Base-by-base conservation (phyloP, 306 rosid species). In the Trifolium repens region DNA sequence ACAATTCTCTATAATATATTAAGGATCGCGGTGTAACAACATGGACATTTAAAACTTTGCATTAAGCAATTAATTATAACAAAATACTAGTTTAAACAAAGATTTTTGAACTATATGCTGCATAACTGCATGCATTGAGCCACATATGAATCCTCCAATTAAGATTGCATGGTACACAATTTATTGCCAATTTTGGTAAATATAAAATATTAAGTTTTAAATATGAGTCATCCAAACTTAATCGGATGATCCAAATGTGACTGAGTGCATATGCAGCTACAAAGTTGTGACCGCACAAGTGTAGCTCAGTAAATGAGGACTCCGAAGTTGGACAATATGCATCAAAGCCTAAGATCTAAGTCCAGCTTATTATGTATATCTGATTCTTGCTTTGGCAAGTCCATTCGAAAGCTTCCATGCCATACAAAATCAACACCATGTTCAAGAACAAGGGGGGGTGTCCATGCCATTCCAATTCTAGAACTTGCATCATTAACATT, bases 361-460 rank as follows among this genome's bases (percentile, higher is more conserved):
- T 90, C 96, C 63, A 88, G 78, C 74, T 81, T 74, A 77, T 81
- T 71, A 79, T 77, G 69, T 58, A 75, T 68, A 80, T 89, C 78
- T 0, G 85, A 80, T 50, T 77, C 86, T 71, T 81, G 78, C 65
- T 72, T 75, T 16, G 84, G 78, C 50, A 81, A 60, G 14, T 78
- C 79, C 71, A 74, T 67, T 1, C 86, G 70, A 55, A 88, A 90
- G 85, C 93, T 90, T 76, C 93, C 96, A 86, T 16, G 85, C 37
- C 77, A 72, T 71, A 68, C 34, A 71, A 75, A 65, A 75, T 83
- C 88, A 88, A 69, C 50, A 40, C 74, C 34, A 74, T 85, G 79
- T 82, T 87, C 89, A 64, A 69, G 43, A 82, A 86, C 11, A 67
- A 81, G 75, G 12, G 92, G 87, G 12, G 92, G 87, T 46, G 81